Percentiles rank a stretch among this genome's conserved stretches.
These are phyloP conservation scores for Mycena kentingensis DNA, from an alignment of 768 basidiomycete genomes.

Conservation along the genomic window DNA sequence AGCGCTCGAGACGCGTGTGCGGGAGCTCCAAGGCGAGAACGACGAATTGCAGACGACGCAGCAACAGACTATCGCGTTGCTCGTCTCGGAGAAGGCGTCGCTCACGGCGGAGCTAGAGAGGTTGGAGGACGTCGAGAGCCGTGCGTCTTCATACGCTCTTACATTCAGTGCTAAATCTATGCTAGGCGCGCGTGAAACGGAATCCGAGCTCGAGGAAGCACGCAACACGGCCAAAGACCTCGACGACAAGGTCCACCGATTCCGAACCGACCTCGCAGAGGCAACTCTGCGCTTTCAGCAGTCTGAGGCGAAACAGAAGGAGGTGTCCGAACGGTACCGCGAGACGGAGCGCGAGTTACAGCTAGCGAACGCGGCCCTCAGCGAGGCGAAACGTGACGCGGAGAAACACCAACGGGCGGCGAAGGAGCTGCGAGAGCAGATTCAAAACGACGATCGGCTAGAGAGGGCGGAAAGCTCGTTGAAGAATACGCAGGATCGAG, in stretches of 20 bases:
- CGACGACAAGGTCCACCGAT: constrained; percentile 41
- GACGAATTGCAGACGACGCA: constrained; percentile 51
- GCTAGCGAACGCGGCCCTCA: constrained; percentile 52
- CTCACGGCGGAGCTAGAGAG: constrained; percentile 60
- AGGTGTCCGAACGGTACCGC: constrained; percentile 50
- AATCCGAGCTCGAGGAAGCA: constrained; percentile 45
- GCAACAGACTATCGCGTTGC: constrained; percentile 72
- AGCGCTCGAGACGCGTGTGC: constrained; percentile 33
- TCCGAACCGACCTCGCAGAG: constrained; percentile 43
- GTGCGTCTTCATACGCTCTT: constrained; percentile 43
- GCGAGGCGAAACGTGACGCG: constrained; percentile 54
- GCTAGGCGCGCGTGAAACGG: constrained; percentile 48
- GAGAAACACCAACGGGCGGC: constrained; percentile 58
- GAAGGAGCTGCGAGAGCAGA: constrained; percentile 77
- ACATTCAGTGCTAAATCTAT: constrained; percentile 2
- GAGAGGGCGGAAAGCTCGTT: constrained; percentile 73
- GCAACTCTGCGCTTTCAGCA: constrained; percentile 41
- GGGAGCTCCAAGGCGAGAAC: constrained; percentile 34
- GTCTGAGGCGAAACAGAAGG: constrained; percentile 54
- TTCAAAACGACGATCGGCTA: constrained; percentile 80
- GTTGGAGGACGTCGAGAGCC: constrained; percentile 58
- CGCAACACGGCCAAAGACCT: constrained; percentile 41
- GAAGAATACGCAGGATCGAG: constrained; percentile 78
- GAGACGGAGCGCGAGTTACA: constrained; percentile 83
- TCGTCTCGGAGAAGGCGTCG: constrained; percentile 73